These are phyloP conservation scores for Xylariales sp. DNA, from an alignment of 2,329 filamentous ascomycete species.

Conservation along the genomic window DNA sequence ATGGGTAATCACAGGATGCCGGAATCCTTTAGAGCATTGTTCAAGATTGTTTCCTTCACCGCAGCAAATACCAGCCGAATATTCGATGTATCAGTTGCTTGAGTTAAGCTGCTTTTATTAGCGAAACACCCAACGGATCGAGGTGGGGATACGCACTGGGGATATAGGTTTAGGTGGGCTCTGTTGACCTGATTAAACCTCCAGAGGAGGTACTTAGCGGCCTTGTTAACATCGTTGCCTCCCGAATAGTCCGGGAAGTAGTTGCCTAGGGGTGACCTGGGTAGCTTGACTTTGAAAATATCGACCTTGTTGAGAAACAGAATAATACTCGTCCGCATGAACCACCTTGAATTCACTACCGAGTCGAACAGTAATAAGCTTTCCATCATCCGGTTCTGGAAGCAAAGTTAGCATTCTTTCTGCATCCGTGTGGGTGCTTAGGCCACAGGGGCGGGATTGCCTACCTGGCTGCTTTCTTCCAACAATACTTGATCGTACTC, in stretches of 20 bases:
- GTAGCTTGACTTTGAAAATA: conserved; percentile 92
- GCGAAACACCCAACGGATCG: conserved; percentile 3
- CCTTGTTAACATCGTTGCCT: conserved; percentile 95
- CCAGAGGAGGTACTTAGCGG: conserved; percentile 96
- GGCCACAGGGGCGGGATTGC: conserved; percentile 17
- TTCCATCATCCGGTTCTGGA: conserved; percentile 98
- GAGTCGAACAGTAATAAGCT: conserved; percentile 94
- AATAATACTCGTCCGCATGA: conserved; percentile 98
- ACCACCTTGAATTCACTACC: conserved; percentile 98
- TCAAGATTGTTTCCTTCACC: conserved; percentile 97
- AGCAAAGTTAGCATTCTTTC: neutral
- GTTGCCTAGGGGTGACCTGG: conserved; percentile 81
- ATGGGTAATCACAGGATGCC: conserved; percentile 70
- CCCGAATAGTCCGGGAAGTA: conserved; percentile 99
- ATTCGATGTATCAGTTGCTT: conserved; percentile 98
- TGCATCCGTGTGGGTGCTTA: neutral
- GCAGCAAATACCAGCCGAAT: conserved; percentile 96
- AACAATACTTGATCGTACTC: conserved; percentile 97
- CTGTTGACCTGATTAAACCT: conserved; percentile 98
- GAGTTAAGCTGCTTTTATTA: conserved; percentile 92
- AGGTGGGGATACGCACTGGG: conserved; percentile 66
- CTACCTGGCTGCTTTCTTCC: conserved; percentile 94
- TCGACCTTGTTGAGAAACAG: conserved; percentile 99
- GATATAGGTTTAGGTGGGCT: conserved; percentile 92
- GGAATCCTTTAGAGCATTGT: conserved; percentile 96